These are phyloP conservation scores for Ajuga reptans DNA, from an alignment of 305 asterid species.

Conservation along the genomic window DNA sequence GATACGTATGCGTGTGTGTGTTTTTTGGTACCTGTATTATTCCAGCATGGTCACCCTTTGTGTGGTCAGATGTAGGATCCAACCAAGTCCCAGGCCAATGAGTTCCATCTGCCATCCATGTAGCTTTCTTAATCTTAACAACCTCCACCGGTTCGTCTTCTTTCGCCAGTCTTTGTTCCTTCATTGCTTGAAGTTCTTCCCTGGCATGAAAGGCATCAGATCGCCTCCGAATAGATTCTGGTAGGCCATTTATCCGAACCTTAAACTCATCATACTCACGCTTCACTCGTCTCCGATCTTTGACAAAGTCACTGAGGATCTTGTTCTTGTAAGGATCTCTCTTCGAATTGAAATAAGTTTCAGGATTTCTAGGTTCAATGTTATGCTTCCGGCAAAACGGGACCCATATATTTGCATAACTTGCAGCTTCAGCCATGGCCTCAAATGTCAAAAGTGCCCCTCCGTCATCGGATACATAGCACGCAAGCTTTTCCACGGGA, in stretches of 20 bases:
- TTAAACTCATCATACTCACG: conserved; percentile 77
- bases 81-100: conserved; percentile 79
- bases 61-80: conserved; percentile 37
- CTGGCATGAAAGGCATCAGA: conserved; percentile 65
- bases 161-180: conserved; percentile 46
- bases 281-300: conserved; percentile 62
- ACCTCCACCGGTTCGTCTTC: conserved; percentile 47
- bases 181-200: conserved; percentile 52
- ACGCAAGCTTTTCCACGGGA: conserved; percentile 69
- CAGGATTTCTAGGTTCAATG: conserved; percentile 71
- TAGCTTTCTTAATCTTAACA: conserved; percentile 56
- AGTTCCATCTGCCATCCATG: conserved; percentile 82
- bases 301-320: conserved; percentile 52
- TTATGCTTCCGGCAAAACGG: conserved; percentile 67
- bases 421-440: conserved; percentile 76
- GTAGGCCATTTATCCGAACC: conserved; percentile 60
- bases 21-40: conserved; percentile 43
- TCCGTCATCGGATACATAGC: conserved; percentile 69
- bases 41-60: conserved; percentile 65
- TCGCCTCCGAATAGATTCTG: conserved; percentile 57
- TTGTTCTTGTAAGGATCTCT: conserved; percentile 67
- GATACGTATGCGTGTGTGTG: no score
- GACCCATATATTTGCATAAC: conserved; percentile 57
- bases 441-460: conserved; percentile 66
- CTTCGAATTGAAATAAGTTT: conserved; percentile 49